Conservation (phyloP, 1,284 basidiomycete species). For the Pyrrhoderma noxium region DNA sequence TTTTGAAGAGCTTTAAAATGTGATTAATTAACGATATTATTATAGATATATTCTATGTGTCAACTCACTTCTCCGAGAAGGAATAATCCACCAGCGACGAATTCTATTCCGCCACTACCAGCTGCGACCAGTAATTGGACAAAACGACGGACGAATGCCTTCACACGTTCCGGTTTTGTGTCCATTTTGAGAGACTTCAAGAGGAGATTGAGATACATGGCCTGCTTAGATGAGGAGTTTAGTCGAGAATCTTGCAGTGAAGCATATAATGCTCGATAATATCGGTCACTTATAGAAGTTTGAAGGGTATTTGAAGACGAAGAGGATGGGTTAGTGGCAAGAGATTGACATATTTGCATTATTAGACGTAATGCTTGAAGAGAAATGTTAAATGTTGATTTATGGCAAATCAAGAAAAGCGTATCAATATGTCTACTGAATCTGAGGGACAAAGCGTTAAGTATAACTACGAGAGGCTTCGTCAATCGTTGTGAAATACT, state of each 20-base stretch:
- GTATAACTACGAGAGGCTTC: constrained; percentile 9
- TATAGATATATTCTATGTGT: background rate
- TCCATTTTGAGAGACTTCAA: constrained; percentile 92
- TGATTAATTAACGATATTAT: background rate
- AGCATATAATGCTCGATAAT: constrained; percentile 87
- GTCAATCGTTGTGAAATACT: constrained; percentile 20
- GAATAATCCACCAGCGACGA: constrained; percentile 83
- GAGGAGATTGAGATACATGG: constrained; percentile 94
- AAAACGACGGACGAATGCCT: constrained; percentile 83
- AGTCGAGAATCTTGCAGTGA: constrained; percentile 84
- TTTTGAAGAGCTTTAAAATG: constrained; percentile 65
- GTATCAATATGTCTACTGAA: constrained; percentile 89
- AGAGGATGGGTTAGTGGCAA: constrained; percentile 32
- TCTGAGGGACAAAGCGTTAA: constrained; percentile 30
- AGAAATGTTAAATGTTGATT: constrained; percentile 93
- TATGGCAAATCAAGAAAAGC: constrained; percentile 92
- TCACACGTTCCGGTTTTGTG: constrained; percentile 54
- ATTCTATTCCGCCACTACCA: constrained; percentile 73
- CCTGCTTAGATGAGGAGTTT: constrained; percentile 84
- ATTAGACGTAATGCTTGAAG: constrained; percentile 93
- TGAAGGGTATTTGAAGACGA: constrained; percentile 31
- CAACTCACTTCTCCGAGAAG: constrained; percentile 61
- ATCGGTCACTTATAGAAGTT: constrained; percentile 68
- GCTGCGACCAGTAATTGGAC: constrained; percentile 75
- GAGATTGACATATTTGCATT: constrained; percentile 66